Percentiles rank a stretch among this genome's conserved stretches.
phyloP scores from a whole-genome alignment of 2,329 filamentous ascomycete genomes.

The Chaetomiaceae sp. region DNA sequence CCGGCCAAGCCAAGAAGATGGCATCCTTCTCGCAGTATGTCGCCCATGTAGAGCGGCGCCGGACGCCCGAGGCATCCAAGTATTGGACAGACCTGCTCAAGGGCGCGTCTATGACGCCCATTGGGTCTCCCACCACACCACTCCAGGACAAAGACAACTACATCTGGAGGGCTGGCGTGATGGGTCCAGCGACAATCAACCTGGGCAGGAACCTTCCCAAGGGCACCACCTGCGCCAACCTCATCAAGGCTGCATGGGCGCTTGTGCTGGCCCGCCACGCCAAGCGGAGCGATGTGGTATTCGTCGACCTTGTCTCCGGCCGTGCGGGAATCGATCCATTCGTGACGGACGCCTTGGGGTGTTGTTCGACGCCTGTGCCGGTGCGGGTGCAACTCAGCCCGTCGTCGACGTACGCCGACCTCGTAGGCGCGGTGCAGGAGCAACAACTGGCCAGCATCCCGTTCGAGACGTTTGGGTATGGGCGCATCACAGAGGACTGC shows the following conservation, averaged over 20 bases:
- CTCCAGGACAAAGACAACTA: conserved; percentile 10
- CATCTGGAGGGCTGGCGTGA: background rate
- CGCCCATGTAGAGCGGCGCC: background rate
- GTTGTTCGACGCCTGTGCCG: too few species aligned
- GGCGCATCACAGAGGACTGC: too few species aligned
- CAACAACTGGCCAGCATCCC: too few species aligned
- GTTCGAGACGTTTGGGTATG: too few species aligned
- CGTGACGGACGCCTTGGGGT: too few species aligned
- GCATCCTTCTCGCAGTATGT: conserved; percentile 13
- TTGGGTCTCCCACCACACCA: background rate
- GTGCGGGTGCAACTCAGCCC: too few species aligned
- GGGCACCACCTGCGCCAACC: conserved; percentile 18
- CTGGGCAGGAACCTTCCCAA: conserved; percentile 6
- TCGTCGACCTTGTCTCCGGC: conserved; percentile 8
- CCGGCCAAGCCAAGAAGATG: background rate
- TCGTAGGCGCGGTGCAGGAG: too few species aligned
- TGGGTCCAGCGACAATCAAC: background rate
- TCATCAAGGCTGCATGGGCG: conserved; percentile 31
- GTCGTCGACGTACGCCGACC: too few species aligned
- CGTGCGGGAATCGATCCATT: background rate
- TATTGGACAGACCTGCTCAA: conserved; percentile 12
- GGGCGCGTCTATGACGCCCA: conserved; percentile 6
- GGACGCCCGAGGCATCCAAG: conserved; percentile 1
- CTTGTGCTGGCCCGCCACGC: conserved; percentile 21
- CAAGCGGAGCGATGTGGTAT: too few species aligned